Evolutionary conservation across 2,329 filamentous ascomycete genomes (phyloP).

Genomic region (Fusarium metavorans): DNA sequence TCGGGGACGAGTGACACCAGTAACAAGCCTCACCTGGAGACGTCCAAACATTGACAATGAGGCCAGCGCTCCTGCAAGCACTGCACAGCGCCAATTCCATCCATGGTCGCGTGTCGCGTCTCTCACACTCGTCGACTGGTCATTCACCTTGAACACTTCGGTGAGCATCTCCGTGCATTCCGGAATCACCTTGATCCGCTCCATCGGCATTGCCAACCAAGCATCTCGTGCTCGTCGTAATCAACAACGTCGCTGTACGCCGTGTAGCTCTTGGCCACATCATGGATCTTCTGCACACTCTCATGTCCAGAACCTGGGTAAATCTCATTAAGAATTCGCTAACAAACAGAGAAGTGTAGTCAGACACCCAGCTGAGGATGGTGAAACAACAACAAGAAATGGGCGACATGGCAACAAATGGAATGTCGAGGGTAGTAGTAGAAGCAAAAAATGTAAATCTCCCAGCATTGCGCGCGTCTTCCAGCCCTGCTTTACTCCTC

Average conservation of each 20-base stretch:
- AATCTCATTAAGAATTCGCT: slow-evolving; percentile 30
- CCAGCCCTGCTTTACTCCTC: slow-evolving; percentile 24
- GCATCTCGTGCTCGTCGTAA: not conserved
- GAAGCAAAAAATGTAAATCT: slow-evolving; percentile 4
- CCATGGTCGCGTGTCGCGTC: not conserved
- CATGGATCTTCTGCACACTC: not conserved
- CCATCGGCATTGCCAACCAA: not conserved
- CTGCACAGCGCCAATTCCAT: not conserved
- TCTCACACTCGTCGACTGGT: not conserved
- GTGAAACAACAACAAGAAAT: slow-evolving; percentile 1
- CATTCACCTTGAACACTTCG: not conserved
- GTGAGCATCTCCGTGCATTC: not conserved
- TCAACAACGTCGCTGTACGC: slow-evolving; percentile 31
- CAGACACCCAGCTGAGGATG: not conserved
- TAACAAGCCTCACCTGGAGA: not conserved
- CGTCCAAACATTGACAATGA: not conserved
- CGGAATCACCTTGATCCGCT: slow-evolving; percentile 14
- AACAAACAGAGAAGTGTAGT: not conserved
- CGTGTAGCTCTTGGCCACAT: not conserved
- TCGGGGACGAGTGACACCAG: not conserved
- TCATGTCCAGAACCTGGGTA: not conserved
- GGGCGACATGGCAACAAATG: slow-evolving; percentile 19
- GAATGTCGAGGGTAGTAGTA: slow-evolving; percentile 8
- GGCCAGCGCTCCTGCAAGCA: not conserved
- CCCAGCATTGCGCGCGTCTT: slow-evolving; percentile 9